Evolutionary conservation across 2,329 filamentous ascomycete genomes (phyloP).

Genomic region (Cladosporium oxysporum): DNA sequence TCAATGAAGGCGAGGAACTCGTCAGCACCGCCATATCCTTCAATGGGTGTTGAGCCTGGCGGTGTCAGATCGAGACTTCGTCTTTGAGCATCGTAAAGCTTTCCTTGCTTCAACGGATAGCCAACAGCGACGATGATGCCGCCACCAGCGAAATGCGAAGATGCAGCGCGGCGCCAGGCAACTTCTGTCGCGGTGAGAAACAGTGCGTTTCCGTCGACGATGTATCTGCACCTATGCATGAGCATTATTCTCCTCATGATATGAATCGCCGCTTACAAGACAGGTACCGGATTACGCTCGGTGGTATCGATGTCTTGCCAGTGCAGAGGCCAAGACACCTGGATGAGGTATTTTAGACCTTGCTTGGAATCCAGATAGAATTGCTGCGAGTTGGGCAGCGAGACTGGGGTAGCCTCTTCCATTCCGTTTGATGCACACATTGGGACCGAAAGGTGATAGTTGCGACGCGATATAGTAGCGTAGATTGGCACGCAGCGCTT

Average conservation of each 20-base stretch:
- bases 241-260: neutral
- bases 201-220: slow-evolving; percentile 36
- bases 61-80: slow-evolving; percentile 24
- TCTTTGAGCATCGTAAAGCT: slow-evolving; percentile 28
- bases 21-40: slow-evolving; percentile 45
- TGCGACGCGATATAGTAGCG: neutral
- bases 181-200: slow-evolving; percentile 33
- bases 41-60: slow-evolving; percentile 35
- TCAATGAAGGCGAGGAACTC: slow-evolving; percentile 49
- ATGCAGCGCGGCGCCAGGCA: slow-evolving; percentile 27
- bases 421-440: slow-evolving; percentile 13
- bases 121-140: slow-evolving; percentile 34
- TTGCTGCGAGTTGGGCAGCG: slow-evolving; percentile 19
- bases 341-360: slow-evolving; percentile 28
- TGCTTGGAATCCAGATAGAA: slow-evolving; percentile 14
- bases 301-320: slow-evolving; percentile 24
- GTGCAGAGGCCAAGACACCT: slow-evolving; percentile 33
- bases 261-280: slow-evolving; percentile 25
- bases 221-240: slow-evolving; percentile 25
- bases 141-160: slow-evolving; percentile 23
- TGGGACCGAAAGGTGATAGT: neutral
- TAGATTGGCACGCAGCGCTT: slow-evolving; percentile 2
- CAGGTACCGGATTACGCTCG: slow-evolving; percentile 15
- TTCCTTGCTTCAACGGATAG: slow-evolving; percentile 27
- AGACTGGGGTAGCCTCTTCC: neutral